Conservation (phyloP, 2,329 filamentous ascomycete species). For the Cordyceps cicadae region DNA sequence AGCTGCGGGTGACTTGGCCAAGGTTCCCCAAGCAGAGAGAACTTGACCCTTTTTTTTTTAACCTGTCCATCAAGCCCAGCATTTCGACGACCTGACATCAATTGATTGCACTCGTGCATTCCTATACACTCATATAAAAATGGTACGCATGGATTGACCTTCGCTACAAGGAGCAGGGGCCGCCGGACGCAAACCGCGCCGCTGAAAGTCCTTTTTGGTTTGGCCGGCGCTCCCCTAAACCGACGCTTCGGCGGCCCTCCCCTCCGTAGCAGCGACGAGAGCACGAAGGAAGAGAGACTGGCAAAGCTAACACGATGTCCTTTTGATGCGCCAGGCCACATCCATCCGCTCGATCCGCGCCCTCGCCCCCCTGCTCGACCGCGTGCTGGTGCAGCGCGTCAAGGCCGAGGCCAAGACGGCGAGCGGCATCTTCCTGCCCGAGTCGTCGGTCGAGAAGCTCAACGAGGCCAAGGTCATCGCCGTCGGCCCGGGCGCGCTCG, state of each 20-base stretch:
- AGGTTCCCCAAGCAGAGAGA: background rate
- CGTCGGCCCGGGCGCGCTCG: constrained; percentile 79
- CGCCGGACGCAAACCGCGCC: background rate
- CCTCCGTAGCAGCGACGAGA: background rate
- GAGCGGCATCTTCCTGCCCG: constrained; percentile 93
- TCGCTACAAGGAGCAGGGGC: background rate
- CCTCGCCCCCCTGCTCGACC: constrained; percentile 92
- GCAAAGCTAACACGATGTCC: background rate
- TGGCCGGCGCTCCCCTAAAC: background rate
- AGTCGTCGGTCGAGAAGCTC: constrained; percentile 94
- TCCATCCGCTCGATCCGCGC: constrained; percentile 91
- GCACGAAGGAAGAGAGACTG: background rate
- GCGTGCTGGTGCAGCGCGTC: constrained; percentile 93
- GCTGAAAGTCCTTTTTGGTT: background rate
- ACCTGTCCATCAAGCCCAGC: background rate
- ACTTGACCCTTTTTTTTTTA: constrained; percentile 8
- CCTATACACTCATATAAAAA: constrained; percentile 4
- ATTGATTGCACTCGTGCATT: background rate
- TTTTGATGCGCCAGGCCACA: constrained; percentile 50
- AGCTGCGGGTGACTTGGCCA: background rate
- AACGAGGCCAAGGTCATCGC: constrained; percentile 96
- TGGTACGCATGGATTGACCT: constrained; percentile 13
- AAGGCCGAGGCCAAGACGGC: constrained; percentile 97
- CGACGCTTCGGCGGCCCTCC: background rate
- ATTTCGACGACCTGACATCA: constrained; percentile 14